Base-by-base conservation (phyloP, 2,329 filamentous ascomycete species). In the Fusarium virguliforme region DNA sequence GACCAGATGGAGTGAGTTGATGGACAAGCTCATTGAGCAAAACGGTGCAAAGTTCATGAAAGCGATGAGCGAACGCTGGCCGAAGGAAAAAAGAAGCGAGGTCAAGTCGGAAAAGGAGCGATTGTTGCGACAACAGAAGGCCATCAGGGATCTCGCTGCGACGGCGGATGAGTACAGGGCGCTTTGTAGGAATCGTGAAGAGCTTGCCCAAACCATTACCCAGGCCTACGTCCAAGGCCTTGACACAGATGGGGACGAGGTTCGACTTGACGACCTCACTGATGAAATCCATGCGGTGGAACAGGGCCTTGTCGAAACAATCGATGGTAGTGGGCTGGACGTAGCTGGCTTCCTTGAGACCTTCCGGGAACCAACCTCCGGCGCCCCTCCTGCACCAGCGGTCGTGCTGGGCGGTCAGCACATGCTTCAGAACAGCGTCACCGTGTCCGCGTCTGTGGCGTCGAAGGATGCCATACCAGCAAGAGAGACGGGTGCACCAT, bases 211-310 rank as follows among this genome's bases (percentile, higher is more conserved):
- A 51, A 79, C 82, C 54, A 83, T 89, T 54, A 81, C 82, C 4
- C 79, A 85, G 62, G 85, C 84, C 1, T 90, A 88, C 66, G 83
- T 82, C n/a, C 82, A 86, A 13, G 83, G 83, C 28, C 75, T 85
- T 13, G 84, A 89, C 53, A 89, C 85, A 2, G 83, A 85, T 4
- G 83, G 85, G 8, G 85, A 87, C 22, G 87, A 89, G 70, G 74
- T 77, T 35, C 82, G 80, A 41, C 78, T 89, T 10, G 86, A 88
- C 63, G 80, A 84, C 37, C 74, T 89, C 40, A 82, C 83, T 12
- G 81, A 81, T 54, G 75, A 82, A 60, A 78, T 88, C 13, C 81
- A 84, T 62, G 74, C 79, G 38, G 82, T 82, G 65, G 86, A 87
- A 67, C 75, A 79, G 24, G 72, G 72, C 1, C 77, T 89, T 22